Evolutionary conservation across 306 rosid species (phyloP), one percentile per base, ranked within the genome.

Genomic region (Mimosa pudica): DNA sequence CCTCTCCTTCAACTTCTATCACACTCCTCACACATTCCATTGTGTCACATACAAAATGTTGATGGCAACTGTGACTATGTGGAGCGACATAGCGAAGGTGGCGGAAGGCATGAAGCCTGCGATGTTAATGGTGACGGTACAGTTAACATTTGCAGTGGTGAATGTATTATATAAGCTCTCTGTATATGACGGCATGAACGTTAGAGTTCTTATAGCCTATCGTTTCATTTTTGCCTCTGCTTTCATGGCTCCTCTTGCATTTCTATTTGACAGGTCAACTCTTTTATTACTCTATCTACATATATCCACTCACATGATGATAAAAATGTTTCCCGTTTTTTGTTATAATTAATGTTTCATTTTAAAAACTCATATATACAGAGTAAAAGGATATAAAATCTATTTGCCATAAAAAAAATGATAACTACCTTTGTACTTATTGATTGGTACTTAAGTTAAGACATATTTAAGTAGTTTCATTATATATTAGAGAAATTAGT

Each of bases 151-250:
- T 46, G 88, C 90, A 0, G 89, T 84, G 51, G 82, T 88, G 24
- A 93, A 91, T 45, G 75, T 93, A 18, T 68, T 91, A 12, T 93
- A 89, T 89, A 91, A 91, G 77, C 57, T 91, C 2, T 89, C 87
- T 0, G 76, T 72, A 0, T 74, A 81, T 2, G 93, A 88, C 71
- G 98, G 93, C 77, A 93, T 93, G 97, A 89, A 69, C 74, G 5
- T 84, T 8, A 84, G 80, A 72, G 49, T 89, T 4, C 52, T 91
- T 9, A 73, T 85, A 44, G 98, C 98, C 42, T 93, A 89, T 51
- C 94, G 93, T 18, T 84, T 85, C 42, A 1, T 86, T 11, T 91
- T 93, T 8, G 90, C 89, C 0, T 76, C 94, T 1, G 82, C 76
- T 54, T 87, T 91, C 84, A 80, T 89, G 44, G 74, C 79, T 83